Evolutionary conservation across 2,329 filamentous ascomycete genomes (phyloP), one percentile per base, ranked within the genome.

Genomic region (Orbilia quercus): DNA sequence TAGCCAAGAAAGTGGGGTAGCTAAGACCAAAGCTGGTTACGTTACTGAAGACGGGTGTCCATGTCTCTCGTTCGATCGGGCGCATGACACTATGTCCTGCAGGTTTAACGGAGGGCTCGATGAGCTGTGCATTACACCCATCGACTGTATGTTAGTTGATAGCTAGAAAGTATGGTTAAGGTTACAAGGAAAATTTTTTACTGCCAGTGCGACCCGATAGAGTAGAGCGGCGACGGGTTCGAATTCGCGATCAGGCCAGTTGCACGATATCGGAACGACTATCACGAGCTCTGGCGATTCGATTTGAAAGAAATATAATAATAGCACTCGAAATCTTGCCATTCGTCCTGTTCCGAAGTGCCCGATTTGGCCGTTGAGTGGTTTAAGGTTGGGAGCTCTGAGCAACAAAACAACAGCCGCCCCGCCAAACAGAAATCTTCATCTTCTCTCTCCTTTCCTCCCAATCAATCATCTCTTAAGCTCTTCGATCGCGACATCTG

Each of bases 311-410:
- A n/a, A n/a, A n/a, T n/a, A n/a, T n/a, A n/a, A n/a, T n/a, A n/a
- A n/a, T n/a, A n/a, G n/a, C n/a, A n/a, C n/a, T n/a, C n/a, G n/a
- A n/a, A n/a, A n/a, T 31, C 6, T 34, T 42, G 34, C 36, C 18
- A 34, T 54, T 34, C 20, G 25, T 54, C 16, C 47, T 47, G 22
- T 66, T 60, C 60, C 60, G 60, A 64, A 16, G 40, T 62, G 45
- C 34, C 60, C 60, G 60, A 66, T 73, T 73, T 60, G 54, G 60
- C 23, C 25, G 16, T 66, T 73, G 69, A 73, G 69, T 73, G 69
- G 69, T 73, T 73, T 73, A 73, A 73, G 69, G 66, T 73, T 73
- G 69, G 69, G 69, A 73, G 69, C 69, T 73, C 69, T 47, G 40
- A 58, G 53, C 53, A 66, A 65, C 67, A 44, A 60, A 73, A 48